phyloP scores from a whole-genome alignment of 148 eudicot species.

The Polygonum aviculare region DNA sequence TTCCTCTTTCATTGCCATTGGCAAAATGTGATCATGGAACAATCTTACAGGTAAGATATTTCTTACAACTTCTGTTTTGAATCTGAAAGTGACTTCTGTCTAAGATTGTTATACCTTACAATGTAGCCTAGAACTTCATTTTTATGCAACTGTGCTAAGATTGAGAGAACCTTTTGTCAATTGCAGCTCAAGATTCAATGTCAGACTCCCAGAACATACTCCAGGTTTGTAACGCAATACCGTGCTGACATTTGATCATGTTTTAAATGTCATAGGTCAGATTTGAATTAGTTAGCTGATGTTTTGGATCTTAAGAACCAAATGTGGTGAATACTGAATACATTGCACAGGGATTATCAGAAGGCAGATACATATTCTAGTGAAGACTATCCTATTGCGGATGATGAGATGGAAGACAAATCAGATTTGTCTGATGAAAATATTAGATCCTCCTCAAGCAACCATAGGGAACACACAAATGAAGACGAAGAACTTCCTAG shows the following conservation, averaged over 20 bases:
- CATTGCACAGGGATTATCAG: slow-evolving; percentile 29
- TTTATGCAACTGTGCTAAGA: neutral
- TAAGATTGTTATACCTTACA: neutral
- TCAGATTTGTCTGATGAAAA: slow-evolving; percentile 48
- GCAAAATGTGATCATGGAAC: slow-evolving; percentile 58
- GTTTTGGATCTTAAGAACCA: slow-evolving; percentile 2
- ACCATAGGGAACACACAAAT: slow-evolving; percentile 16
- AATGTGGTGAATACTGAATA: neutral
- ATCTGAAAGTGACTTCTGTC: too few species aligned
- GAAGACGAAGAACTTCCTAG: slow-evolving; percentile 4
- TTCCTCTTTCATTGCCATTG: slow-evolving; percentile 41
- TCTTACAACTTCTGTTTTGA: neutral
- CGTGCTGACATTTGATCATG: neutral
- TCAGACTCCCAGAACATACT: slow-evolving; percentile 42
- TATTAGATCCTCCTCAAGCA: slow-evolving; percentile 31
- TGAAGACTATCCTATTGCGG: slow-evolving; percentile 29
- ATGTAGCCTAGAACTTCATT: neutral
- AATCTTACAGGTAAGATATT: slow-evolving; percentile 43
- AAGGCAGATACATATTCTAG: slow-evolving; percentile 20
- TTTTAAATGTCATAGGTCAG: neutral
- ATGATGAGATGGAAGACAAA: slow-evolving; percentile 31
- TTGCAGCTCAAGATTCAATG: slow-evolving; percentile 66
- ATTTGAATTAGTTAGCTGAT: neutral
- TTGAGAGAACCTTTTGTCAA: neutral
- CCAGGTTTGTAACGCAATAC: slow-evolving; percentile 30